Evolutionary conservation across 495 filamentous ascomycete species (phyloP), one percentile per base, ranked within the genome.

Genomic region (Penicillium salamii): DNA sequence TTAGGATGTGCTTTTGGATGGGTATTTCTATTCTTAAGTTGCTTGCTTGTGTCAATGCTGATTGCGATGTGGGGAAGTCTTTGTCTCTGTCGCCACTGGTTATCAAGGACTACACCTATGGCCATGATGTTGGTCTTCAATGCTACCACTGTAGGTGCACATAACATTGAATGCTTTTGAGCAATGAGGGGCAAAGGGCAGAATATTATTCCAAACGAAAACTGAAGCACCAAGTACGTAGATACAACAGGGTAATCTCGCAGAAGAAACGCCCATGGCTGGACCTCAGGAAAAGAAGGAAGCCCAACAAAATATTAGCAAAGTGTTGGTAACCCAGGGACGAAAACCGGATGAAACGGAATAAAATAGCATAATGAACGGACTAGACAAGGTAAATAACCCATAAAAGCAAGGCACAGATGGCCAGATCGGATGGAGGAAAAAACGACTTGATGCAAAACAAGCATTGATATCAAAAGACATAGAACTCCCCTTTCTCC

Each of bases 391-490:
- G 19, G 14, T n/a, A 39, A 24, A 4, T 2, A 24, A 31, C 24
- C 19, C n/a, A 24, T 5, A 28, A 19, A 37, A 32, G 36, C 35
- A 39, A 48, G 26, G 34, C 17, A 24, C 13, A 23, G 32, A 39
- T 18, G 39, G 32, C 20, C 34, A 17, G 7, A 33, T 33, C 31
- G 8, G 18, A 45, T 17, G 11, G 24, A n/a, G 17, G 36, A 37
- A 20, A 28, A 5, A 45, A 13, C 11, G 31, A 39, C 13, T 17
- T 12, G 34, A 39, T 48, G 45, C 45, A 46, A 38, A 45, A 21
- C 26, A 28, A 42, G 38, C 20, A 28, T 37, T 54, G 46, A 50
- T 54, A 49, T 49, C 40, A 43, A 44, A 42, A 40, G 17, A 9
- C 44, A 40, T 33, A 32, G 32, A 48, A 39, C 26, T 21, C 44